Base-by-base conservation (phyloP, 1,139 yeast genomes). In the Cylindricascospora bacillispora region DNA sequence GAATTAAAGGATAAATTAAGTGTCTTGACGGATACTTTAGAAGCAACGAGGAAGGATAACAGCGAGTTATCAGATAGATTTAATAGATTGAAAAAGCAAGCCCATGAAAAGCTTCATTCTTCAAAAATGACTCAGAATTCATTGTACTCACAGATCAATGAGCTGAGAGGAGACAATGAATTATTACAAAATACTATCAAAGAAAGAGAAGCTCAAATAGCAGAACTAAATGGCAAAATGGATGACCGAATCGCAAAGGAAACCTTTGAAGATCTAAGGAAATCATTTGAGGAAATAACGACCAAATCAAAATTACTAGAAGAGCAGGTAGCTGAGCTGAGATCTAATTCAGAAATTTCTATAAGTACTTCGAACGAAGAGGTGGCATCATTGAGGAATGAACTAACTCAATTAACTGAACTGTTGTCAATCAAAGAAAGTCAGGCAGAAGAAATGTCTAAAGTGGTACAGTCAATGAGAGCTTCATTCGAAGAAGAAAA, bases 71-170 rank as follows among this genome's bases (percentile, higher is more conserved):
- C 50, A 30, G 60, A 52, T 40, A 54, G 49, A 32, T 56, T 42
- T 45, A 51, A 56, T 39, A 44, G 56, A 52, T 29, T 60, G 30
- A 44, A 37, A 33, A 39, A 33, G 35, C 49, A 43, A 38, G 56
- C 62, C 1, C 58, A 54, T 29, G 62, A 57, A 19, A 67, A 60
- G 36, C 52, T 62, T 24, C 55, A 53, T 29, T 45, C 53, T 14
- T 58, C 52, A 13, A 54, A 50, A 29, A 36, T 35, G 13, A 52
- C 49, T 16, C 54, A 47, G 28, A 51, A 47, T 22, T 34, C 46
- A 12, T 30, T 50, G 22, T 35, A 30, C 12, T 25, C 29, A 4
- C 38, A 43, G 13, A 11, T 41, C 3, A 33, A 30, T 15, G 34
- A 35, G 9, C 24, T 40, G 11, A 30, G 28, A 5, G 36, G 38